phyloP scores from a whole-genome alignment of 2,329 filamentous ascomycete species.

The Fusarium drepaniforme region DNA sequence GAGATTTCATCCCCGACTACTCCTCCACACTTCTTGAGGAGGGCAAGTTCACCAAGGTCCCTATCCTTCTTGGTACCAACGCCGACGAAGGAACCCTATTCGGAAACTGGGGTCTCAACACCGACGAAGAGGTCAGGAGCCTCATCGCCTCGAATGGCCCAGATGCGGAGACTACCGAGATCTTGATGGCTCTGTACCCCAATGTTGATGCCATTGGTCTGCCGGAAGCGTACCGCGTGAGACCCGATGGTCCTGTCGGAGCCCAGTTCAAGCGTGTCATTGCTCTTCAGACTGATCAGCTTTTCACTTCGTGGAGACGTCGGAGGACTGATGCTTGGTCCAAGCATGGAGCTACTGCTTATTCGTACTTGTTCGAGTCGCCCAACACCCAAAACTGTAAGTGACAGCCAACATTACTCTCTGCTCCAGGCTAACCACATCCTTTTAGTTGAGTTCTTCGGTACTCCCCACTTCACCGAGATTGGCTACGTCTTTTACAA shows the following conservation, averaged over 20 bases:
- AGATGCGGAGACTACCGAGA: slow-evolving; percentile 24
- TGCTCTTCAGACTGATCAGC: slow-evolving; percentile 64
- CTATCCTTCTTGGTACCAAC: slow-evolving; percentile 73
- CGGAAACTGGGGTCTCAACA: slow-evolving; percentile 56
- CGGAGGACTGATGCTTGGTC: slow-evolving; percentile 66
- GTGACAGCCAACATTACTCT: neutral
- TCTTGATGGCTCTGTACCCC: slow-evolving; percentile 34
- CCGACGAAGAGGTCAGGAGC: slow-evolving; percentile 13
- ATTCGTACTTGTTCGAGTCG: slow-evolving; percentile 64
- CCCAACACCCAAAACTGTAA: slow-evolving; percentile 29
- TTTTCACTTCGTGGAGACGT: slow-evolving; percentile 67
- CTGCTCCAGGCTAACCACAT: neutral
- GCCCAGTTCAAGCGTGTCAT: slow-evolving; percentile 64
- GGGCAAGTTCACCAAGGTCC: slow-evolving; percentile 73
- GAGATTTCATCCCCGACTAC: slow-evolving; percentile 53
- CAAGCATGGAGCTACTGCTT: slow-evolving; percentile 61
- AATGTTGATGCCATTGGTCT: slow-evolving; percentile 38
- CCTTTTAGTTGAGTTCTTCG: slow-evolving; percentile 25
- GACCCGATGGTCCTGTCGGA: slow-evolving; percentile 21
- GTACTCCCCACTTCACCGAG: slow-evolving; percentile 46
- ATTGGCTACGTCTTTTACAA: slow-evolving; percentile 64
- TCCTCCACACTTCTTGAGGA: slow-evolving; percentile 65
- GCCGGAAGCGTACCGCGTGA: slow-evolving; percentile 27
- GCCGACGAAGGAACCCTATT: slow-evolving; percentile 74
- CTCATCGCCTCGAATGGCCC: slow-evolving; percentile 9